phyloP scores from a whole-genome alignment of 306 rosid genomes.

The Chamaecrista fasciculata region DNA sequence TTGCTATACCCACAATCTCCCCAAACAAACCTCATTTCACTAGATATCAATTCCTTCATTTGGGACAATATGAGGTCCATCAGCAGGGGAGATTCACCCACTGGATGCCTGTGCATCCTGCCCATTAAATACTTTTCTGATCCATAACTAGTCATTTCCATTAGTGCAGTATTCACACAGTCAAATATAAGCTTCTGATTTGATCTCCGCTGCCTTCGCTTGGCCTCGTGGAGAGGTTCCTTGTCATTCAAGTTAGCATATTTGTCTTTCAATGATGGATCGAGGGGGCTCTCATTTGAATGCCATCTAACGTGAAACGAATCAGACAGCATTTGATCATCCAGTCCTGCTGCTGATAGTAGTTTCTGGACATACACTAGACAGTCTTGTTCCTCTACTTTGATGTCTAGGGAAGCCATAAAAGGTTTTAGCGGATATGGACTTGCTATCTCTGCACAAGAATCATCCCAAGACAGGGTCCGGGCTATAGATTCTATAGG shows the following conservation, averaged over 20 bases:
- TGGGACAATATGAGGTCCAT: conserved; percentile 65
- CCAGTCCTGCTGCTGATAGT: conserved; percentile 62
- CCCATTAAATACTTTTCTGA: conserved; percentile 31
- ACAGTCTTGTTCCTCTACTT: conserved; percentile 71
- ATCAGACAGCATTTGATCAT: conserved; percentile 40
- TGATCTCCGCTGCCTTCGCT: conserved; percentile 69
- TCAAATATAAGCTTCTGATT: conserved; percentile 77
- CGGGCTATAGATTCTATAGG: conserved; percentile 90
- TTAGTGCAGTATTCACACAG: conserved; percentile 55
- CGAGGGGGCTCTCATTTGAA: conserved; percentile 73
- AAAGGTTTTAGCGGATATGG: conserved; percentile 54
- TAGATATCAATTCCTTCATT: conserved; percentile 67
- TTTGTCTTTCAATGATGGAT: conserved; percentile 78
- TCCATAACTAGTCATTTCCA: conserved; percentile 56
- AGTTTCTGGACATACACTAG: conserved; percentile 56
- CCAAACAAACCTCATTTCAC: conserved; percentile 46
- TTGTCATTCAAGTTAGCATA: conserved; percentile 45
- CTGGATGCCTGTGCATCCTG: conserved; percentile 34
- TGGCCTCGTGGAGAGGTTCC: conserved; percentile 64
- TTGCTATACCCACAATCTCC: conserved; percentile 58
- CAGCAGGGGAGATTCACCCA: conserved; percentile 42
- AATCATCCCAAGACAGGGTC: conserved; percentile 74
- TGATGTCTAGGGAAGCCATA: conserved; percentile 38
- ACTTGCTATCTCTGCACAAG: conserved; percentile 50
- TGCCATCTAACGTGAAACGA: conserved; percentile 54